These are phyloP conservation scores for Populus euphratica DNA, from an alignment of 345 rosid genomes.

Conservation along the genomic window DNA sequence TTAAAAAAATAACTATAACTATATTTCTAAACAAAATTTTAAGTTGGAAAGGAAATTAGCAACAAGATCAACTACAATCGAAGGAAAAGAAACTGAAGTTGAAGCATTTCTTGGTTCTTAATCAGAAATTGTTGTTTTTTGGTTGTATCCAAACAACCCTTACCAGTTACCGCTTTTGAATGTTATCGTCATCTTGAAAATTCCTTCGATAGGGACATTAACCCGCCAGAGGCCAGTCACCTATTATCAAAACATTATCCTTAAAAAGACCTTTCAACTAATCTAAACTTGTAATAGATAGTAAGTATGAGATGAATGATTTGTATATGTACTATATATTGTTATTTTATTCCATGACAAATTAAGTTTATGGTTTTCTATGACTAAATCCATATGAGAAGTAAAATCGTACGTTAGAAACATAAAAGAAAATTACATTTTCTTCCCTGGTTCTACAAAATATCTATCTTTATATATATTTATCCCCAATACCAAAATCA, in stretches of 20 bases:
- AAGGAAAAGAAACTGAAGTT: neutral
- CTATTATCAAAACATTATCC: neutral
- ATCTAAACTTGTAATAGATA: neutral
- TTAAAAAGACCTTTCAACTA: neutral
- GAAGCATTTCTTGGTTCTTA: neutral
- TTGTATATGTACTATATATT: too few species aligned
- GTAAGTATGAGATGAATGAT: neutral
- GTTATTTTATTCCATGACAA: neutral
- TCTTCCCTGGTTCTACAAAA: too few species aligned
- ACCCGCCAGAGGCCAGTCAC: slow-evolving; percentile 37
- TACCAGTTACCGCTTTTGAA: slow-evolving; percentile 26
- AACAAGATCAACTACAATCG: neutral
- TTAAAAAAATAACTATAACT: too few species aligned
- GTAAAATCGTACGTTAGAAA: neutral
- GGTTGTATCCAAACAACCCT: slow-evolving; percentile 52
- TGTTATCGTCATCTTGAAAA: slow-evolving; percentile 44
- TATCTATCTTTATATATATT: too few species aligned
- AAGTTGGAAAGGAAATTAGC: too few species aligned
- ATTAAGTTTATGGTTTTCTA: neutral
- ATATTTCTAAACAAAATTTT: too few species aligned
- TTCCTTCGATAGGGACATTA: slow-evolving; percentile 48
- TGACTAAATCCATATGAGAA: neutral
- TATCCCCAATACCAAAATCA: too few species aligned
- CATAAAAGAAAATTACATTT: neutral
- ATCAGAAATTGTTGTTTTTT: slow-evolving; percentile 50